phyloP scores from a whole-genome alignment of 177 flowering plant species.

The Tripterygium wilfordii region DNA sequence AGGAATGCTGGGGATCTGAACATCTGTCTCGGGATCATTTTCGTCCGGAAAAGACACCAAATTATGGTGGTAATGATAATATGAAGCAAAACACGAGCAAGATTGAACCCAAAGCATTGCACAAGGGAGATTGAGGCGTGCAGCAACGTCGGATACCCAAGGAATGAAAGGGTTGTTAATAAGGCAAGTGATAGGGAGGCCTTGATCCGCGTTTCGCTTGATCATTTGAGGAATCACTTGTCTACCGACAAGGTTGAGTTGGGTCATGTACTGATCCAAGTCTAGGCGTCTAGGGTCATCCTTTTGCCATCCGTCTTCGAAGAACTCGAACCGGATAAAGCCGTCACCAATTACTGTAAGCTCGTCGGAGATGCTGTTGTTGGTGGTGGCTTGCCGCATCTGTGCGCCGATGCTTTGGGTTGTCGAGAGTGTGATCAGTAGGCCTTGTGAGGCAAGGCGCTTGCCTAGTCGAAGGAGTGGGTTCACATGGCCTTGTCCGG shows the following conservation, averaged over 20 bases:
- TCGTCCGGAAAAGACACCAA: slow-evolving; percentile 42
- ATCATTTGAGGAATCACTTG: slow-evolving; percentile 30
- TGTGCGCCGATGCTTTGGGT: slow-evolving; percentile 24
- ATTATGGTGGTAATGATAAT: slow-evolving; percentile 42
- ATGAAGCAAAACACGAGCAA: slow-evolving; percentile 49
- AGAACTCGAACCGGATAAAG: slow-evolving; percentile 55
- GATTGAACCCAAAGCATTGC: slow-evolving; percentile 84
- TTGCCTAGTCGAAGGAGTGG: slow-evolving; percentile 61
- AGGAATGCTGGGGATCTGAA: slow-evolving; percentile 54
- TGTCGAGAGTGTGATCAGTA: slow-evolving; percentile 54
- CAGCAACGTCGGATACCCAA: slow-evolving; percentile 70
- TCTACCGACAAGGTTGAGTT: slow-evolving; percentile 42
- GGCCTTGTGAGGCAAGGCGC: slow-evolving; percentile 53
- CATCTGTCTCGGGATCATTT: slow-evolving; percentile 26
- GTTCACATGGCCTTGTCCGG: slow-evolving; percentile 67
- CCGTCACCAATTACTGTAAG: slow-evolving; percentile 49
- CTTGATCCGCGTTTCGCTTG: slow-evolving; percentile 19
- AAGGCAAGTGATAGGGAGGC: slow-evolving; percentile 50
- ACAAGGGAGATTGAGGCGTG: slow-evolving; percentile 37
- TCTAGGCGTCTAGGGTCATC: slow-evolving; percentile 29
- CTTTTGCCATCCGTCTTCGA: slow-evolving; percentile 45
- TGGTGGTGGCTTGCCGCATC: slow-evolving; percentile 37
- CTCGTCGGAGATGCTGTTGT: slow-evolving; percentile 21
- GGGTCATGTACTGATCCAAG: slow-evolving; percentile 28
- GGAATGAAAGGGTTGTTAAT: slow-evolving; percentile 69